Conservation (phyloP, 805 yeast species). For the Monosporozyma siamensis region DNA sequence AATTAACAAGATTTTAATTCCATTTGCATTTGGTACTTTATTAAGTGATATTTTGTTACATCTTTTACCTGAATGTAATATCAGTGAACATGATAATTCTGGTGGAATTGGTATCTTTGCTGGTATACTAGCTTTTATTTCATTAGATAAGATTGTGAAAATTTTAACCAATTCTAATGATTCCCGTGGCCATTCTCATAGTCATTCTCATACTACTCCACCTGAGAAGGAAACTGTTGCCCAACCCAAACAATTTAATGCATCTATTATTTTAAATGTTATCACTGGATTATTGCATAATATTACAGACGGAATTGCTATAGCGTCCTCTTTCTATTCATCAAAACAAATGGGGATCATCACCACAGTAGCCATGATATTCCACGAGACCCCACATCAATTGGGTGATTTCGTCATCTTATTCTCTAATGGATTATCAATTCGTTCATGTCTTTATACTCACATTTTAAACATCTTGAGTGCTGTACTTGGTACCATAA, state of each 20-base stretch:
- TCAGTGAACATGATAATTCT: conserved; percentile 16
- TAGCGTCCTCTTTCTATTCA: conserved; percentile 59
- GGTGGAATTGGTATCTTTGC: conserved; percentile 47
- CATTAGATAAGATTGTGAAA: conserved; percentile 53
- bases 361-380: conserved; percentile 59
- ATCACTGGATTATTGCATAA: conserved; percentile 68
- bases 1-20: conserved; percentile 35
- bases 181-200: conserved; percentile 31
- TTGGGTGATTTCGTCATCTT: conserved; percentile 71
- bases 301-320: conserved; percentile 68
- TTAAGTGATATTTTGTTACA: conserved; percentile 70
- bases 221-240: conserved; percentile 17
- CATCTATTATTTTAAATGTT: conserved; percentile 55
- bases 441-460: conserved; percentile 55
- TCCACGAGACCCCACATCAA: conserved; percentile 77
- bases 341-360: conserved; percentile 54
- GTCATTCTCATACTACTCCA: conserved; percentile 34
- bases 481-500: conserved; percentile 53
- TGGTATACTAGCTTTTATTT: conserved; percentile 52
- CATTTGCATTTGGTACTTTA: conserved; percentile 70
- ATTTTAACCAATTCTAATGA: conserved; percentile 27
- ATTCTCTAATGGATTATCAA: conserved; percentile 54
- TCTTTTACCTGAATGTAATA: conserved; percentile 49
- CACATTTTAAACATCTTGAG: conserved; percentile 61
- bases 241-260: conserved; percentile 18